Percentiles rank a stretch among this genome's conserved stretches.
These are phyloP conservation scores for Pinguiococcus pyrenoidosus DNA, from an alignment of 108 stramenopile species.

Conservation along the genomic window DNA sequence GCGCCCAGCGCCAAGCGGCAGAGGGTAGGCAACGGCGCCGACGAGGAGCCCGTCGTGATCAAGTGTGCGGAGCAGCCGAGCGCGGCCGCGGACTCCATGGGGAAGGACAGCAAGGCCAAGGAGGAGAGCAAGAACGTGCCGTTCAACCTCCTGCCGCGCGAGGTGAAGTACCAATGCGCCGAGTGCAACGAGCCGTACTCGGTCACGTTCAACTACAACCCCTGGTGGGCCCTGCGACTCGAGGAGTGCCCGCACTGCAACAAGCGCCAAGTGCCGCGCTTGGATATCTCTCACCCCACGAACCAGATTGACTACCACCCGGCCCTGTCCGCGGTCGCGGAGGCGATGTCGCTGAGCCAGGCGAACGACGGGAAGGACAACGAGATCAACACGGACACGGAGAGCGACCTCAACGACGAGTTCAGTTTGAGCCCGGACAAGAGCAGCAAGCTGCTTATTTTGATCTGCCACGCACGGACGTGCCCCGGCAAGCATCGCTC, in stretches of 20 bases:
- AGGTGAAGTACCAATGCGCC: slow-evolving; percentile 6
- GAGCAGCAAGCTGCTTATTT: slow-evolving; percentile 46
- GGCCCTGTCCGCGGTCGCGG: slow-evolving; percentile 61
- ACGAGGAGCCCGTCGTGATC: no score
- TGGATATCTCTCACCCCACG: slow-evolving; percentile 62
- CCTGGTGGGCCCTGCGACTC: slow-evolving; percentile 10
- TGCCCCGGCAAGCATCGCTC: slow-evolving; percentile 46
- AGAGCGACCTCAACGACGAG: not conserved
- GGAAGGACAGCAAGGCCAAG: no score
- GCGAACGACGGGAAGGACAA: slow-evolving; percentile 36
- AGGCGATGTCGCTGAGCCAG: no score
- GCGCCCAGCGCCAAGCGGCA: no score
- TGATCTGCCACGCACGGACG: slow-evolving; percentile 42
- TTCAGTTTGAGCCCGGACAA: slow-evolving; percentile 47
- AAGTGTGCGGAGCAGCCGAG: no score
- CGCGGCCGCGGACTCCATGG: no score
- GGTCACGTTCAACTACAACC: not conserved
- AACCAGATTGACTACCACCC: slow-evolving; percentile 77
- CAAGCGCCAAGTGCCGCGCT: slow-evolving; percentile 45
- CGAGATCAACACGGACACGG: slow-evolving; percentile 6
- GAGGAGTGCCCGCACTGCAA: slow-evolving; percentile 11
- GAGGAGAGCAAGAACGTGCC: no score
- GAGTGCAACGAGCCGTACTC: not conserved
- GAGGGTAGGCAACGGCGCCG: no score
- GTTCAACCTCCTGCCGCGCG: not conserved